Evolutionary conservation across 148 eudicot genomes (phyloP), one percentile per base, ranked within the genome.

Genomic region (Dysphania ambrosioides): DNA sequence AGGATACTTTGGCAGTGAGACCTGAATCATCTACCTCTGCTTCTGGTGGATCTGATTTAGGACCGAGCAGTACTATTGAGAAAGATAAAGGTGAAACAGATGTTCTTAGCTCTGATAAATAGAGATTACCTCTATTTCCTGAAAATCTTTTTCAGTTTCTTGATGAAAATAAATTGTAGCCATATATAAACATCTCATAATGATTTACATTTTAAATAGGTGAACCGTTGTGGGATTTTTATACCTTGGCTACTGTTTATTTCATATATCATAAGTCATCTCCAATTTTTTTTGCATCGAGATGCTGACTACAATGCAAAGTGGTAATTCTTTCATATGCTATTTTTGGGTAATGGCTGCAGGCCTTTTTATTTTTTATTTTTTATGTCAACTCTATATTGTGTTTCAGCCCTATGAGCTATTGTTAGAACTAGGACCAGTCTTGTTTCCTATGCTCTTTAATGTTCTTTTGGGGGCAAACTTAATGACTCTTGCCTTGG

Each of bases 81-180:
- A 80, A 75, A 42, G 77, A 35, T 47, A 72, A 72, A 49, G 83
- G 67, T 70, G 77, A 80, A 64, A 70, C 69, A 31, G 81, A 80
- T 55, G 35, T 31, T 49, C 75, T 27, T 29, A 74, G 67, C 55
- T 71, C 79, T 29, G 72, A 73, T 72, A 79, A 87, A 75, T 71
- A n/a, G 89, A 85, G 79, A 72, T 38, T 57, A 53, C 34, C 77
- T 73, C 19, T 51, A 40, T 41, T 57, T 62, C 70, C 9, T 40
- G 19, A 8, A 24, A 10, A n/a, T 57, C 53, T 58, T 35, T 58
- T 5, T 51, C 41, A 3, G 58, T 60, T 73, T 32, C 23, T 9
- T 47, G 32, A 0, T 40, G 49, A 42, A n/a, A n/a, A n/a, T n/a
- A n/a, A n/a, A n/a, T n/a, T n/a, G n/a, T n/a, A n/a, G n/a, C n/a